phyloP scores from a whole-genome alignment of 1,284 basidiomycete species.

The Apiotrichum akiyoshidainum region DNA sequence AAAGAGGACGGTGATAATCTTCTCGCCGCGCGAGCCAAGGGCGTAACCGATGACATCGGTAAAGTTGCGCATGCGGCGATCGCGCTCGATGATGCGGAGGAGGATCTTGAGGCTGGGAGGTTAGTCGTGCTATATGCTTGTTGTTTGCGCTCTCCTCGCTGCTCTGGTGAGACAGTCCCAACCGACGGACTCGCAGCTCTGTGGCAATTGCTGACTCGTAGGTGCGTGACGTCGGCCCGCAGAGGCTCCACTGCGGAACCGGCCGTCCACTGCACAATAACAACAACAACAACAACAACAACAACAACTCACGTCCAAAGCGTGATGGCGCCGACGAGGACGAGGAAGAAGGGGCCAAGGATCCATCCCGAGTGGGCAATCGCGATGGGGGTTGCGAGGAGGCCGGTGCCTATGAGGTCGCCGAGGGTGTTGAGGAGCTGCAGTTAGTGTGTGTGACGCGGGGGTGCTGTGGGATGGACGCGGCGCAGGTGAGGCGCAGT shows the following conservation, averaged over 20 bases:
- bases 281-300: no score
- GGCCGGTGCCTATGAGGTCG: slow-evolving; percentile 78
- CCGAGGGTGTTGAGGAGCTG: slow-evolving; percentile 83
- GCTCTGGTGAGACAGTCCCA: no score
- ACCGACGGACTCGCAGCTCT: no score
- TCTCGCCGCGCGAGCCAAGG: slow-evolving; percentile 61
- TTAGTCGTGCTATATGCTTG: neutral
- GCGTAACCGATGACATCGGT: slow-evolving; percentile 45
- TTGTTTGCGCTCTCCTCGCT: no score
- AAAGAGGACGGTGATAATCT: slow-evolving; percentile 70
- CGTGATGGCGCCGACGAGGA: slow-evolving; percentile 69
- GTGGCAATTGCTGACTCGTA: no score
- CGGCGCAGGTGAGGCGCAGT: neutral
- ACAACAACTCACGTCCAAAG: slow-evolving; percentile 71
- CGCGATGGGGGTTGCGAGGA: slow-evolving; percentile 81
- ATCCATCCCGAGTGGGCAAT: slow-evolving; percentile 83
- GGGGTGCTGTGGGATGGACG: neutral
- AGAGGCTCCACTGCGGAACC: no score
- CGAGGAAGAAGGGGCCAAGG: slow-evolving; percentile 66
- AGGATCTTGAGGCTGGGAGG: slow-evolving; percentile 43
- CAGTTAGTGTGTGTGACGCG: neutral
- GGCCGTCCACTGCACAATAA: no score
- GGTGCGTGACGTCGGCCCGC: no score
- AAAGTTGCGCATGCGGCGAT: slow-evolving; percentile 42
- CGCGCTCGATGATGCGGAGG: slow-evolving; percentile 43